These are phyloP conservation scores for Populus trichocarpa DNA, from an alignment of 441 rosid species.

Conservation along the genomic window DNA sequence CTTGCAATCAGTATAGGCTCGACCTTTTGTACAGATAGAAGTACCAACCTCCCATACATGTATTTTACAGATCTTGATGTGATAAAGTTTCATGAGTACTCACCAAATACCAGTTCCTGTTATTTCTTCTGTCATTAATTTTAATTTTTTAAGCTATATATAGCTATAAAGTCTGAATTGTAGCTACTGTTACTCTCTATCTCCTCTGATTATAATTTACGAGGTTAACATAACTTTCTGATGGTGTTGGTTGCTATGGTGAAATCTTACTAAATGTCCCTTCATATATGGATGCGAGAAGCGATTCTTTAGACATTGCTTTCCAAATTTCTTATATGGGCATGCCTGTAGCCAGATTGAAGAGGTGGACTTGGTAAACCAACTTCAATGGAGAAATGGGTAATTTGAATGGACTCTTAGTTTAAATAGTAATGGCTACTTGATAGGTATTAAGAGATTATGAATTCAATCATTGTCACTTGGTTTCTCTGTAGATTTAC, in stretches of 20 bases:
- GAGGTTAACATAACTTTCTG: neutral
- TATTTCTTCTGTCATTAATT: neutral
- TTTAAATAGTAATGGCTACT: too few species aligned
- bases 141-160: neutral
- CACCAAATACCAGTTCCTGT: neutral
- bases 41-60: slow-evolving; percentile 6
- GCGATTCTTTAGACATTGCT: neutral
- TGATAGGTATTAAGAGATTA: too few species aligned
- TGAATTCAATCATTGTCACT: too few species aligned
- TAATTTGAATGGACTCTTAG: too few species aligned
- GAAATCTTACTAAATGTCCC: neutral
- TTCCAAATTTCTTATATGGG: neutral
- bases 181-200: neutral
- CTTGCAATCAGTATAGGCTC: slow-evolving; percentile 14
- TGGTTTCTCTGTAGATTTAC: too few species aligned
- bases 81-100: neutral
- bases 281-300: neutral
- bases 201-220: neutral
- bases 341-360: too few species aligned
- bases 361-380: too few species aligned
- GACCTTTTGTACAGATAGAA: slow-evolving; percentile 34
- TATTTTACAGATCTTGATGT: slow-evolving; percentile 14
- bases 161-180: slow-evolving; percentile 4
- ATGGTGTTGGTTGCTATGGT: neutral
- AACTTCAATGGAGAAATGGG: too few species aligned